Evolutionary conservation across 805 yeast species (phyloP).

Genomic region (fission yeast (Schizosaccharomyces pombe)): DNA sequence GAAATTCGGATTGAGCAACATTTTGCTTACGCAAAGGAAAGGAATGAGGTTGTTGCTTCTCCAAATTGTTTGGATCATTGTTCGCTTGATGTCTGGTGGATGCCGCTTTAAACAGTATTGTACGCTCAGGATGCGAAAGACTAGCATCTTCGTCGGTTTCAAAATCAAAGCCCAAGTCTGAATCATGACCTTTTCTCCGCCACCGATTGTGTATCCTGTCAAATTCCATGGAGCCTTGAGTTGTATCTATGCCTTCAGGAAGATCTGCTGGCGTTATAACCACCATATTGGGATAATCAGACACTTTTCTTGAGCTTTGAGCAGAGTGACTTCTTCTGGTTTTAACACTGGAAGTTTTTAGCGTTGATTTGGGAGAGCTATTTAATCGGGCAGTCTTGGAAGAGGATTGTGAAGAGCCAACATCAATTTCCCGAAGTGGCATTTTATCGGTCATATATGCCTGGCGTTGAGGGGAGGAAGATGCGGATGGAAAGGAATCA

Average conservation of each 20-base stretch:
- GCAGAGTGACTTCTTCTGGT: too few species aligned
- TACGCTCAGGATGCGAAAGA: neutral
- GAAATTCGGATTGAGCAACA: neutral
- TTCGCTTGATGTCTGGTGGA: neutral
- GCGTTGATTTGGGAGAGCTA: too few species aligned
- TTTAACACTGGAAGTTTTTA: too few species aligned
- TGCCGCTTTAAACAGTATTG: neutral
- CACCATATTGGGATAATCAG: neutral
- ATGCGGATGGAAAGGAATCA: too few species aligned
- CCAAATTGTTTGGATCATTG: neutral
- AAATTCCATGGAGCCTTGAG: conserved; percentile 11
- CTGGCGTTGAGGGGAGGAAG: too few species aligned
- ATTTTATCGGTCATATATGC: too few species aligned
- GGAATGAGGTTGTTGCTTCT: neutral
- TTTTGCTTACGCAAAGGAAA: neutral
- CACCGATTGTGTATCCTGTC: conserved; percentile 10
- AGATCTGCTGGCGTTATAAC: neutral
- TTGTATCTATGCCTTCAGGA: conserved; percentile 1
- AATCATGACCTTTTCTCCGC: conserved; percentile 6
- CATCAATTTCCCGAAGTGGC: too few species aligned
- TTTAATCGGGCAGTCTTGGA: too few species aligned
- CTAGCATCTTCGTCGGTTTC: neutral
- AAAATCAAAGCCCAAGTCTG: conserved; percentile 2
- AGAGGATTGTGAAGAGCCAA: too few species aligned
- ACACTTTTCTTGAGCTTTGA: neutral